A percentile compares a stretch with the other conserved stretches of the same genome.
These are phyloP conservation scores for Bisporella sp. DNA, from an alignment of 2,329 filamentous ascomycete species.

Conservation along the genomic window DNA sequence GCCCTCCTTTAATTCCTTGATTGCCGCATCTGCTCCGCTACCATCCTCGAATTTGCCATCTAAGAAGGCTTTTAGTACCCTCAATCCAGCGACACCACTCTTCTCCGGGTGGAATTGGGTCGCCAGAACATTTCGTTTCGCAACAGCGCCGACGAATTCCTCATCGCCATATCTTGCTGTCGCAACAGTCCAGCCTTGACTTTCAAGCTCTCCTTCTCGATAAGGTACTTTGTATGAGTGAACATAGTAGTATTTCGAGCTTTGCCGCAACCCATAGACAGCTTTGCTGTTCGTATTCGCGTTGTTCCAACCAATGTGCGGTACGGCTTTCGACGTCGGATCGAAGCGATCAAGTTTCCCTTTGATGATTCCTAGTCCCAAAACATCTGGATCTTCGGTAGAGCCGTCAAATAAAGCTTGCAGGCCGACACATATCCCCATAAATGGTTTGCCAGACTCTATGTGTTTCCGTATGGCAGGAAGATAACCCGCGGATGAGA, in stretches of 20 bases:
- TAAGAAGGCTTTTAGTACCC: slow-evolving; percentile 79
- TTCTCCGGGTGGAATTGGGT: slow-evolving; percentile 99
- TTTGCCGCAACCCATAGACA: slow-evolving; percentile 72
- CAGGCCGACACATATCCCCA: slow-evolving; percentile 93
- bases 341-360: slow-evolving; percentile 69
- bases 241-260: slow-evolving; percentile 97
- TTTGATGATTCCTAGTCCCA: slow-evolving; percentile 71
- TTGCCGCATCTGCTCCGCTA: slow-evolving; percentile 19
- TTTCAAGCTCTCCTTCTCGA: slow-evolving; percentile 63
- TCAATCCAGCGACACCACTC: slow-evolving; percentile 80
- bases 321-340: slow-evolving; percentile 76
- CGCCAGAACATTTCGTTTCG: slow-evolving; percentile 76
- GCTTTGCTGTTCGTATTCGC: slow-evolving; percentile 57
- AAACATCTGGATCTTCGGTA: slow-evolving; percentile 63
- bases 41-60: slow-evolving; percentile 49
- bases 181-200: slow-evolving; percentile 84
- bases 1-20: slow-evolving; percentile 44
- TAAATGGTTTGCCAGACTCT: slow-evolving; percentile 86
- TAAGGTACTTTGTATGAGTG: slow-evolving; percentile 90
- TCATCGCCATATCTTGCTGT: slow-evolving; percentile 82
- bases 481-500: slow-evolving; percentile 74
- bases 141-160: slow-evolving; percentile 85
- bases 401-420: slow-evolving; percentile 88
- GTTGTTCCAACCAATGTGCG: slow-evolving; percentile 98
- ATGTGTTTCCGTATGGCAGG: slow-evolving; percentile 81